phyloP scores from a whole-genome alignment of 108 stramenopile genomes.

The Skeletonema potamos region DNA sequence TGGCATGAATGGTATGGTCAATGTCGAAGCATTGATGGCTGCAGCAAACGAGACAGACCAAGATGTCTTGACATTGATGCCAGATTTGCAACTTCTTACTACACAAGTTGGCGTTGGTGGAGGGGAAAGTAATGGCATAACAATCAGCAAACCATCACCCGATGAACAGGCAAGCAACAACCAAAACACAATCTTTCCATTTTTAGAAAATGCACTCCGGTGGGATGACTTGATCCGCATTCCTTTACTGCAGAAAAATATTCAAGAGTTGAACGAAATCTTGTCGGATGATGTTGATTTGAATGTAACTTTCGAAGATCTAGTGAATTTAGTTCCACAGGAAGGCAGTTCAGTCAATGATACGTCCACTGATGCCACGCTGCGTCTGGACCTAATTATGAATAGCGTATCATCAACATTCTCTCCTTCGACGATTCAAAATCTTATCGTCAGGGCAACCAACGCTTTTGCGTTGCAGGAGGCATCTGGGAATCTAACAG shows the following conservation, averaged over 20 bases:
- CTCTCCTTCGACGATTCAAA: constrained; percentile 43
- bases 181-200: constrained; percentile 28
- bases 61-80: constrained; percentile 6
- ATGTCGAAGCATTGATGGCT: constrained; percentile 39
- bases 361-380: constrained; percentile 42
- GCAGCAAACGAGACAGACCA: constrained; percentile 37
- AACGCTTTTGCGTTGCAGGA: constrained; percentile 39
- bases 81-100: constrained; percentile 4
- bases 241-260: constrained; percentile 25
- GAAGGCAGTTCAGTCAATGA: constrained; percentile 2
- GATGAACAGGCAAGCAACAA: background rate
- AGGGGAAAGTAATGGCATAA: background rate
- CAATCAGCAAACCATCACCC: background rate
- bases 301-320: constrained; percentile 31
- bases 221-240: constrained; percentile 43
- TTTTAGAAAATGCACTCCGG: constrained; percentile 33
- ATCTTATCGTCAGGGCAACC: constrained; percentile 48
- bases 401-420: constrained; percentile 48
- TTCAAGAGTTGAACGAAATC: constrained; percentile 12
- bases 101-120: background rate
- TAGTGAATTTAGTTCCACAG: constrained; percentile 19
- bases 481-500: constrained; percentile 42
- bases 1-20: constrained; percentile 42
- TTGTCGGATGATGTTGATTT: constrained; percentile 8
- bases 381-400: constrained; percentile 51